These are phyloP conservation scores for Didymella sp. DNA, from an alignment of 2,329 filamentous ascomycete species.

Conservation along the genomic window DNA sequence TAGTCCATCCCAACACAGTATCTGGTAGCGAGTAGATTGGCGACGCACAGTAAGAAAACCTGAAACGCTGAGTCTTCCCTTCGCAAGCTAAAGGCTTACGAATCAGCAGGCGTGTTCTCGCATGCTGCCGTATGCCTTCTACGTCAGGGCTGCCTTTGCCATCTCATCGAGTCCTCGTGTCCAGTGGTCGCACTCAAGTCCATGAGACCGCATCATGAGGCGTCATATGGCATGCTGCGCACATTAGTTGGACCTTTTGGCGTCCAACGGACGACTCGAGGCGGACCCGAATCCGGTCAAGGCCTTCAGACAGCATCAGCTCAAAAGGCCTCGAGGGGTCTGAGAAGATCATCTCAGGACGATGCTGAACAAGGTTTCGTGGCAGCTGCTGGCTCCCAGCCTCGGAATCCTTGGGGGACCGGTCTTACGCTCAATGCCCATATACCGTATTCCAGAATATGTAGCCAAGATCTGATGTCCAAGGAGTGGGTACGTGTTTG, in stretches of 20 bases:
- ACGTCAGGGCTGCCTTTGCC: constrained; percentile 9
- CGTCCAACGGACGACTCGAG: constrained; percentile 2
- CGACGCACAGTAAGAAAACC: constrained; percentile 22
- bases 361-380: constrained; percentile 29
- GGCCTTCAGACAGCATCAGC: background rate
- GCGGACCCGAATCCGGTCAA: background rate
- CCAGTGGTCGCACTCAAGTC: constrained; percentile 5
- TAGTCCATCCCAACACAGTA: constrained; percentile 10
- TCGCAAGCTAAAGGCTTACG: constrained; percentile 40
- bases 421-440: constrained; percentile 43
- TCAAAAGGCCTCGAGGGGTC: constrained; percentile 6
- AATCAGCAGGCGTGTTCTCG: constrained; percentile 37
- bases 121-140: constrained; percentile 8
- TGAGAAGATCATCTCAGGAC: constrained; percentile 4
- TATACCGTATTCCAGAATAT: constrained; percentile 30
- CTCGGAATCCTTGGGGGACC: constrained; percentile 34
- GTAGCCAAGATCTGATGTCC: constrained; percentile 24
- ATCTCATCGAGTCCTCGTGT: background rate
- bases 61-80: constrained; percentile 38
- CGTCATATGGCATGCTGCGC: constrained; percentile 13
- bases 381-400: constrained; percentile 41
- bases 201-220: constrained; percentile 6
- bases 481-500: constrained; percentile 25
- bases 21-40: constrained; percentile 20
- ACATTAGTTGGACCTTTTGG: constrained; percentile 3